These are phyloP conservation scores for Neonectria sp. DNA, from an alignment of 2,329 filamentous ascomycete genomes.

Conservation along the genomic window DNA sequence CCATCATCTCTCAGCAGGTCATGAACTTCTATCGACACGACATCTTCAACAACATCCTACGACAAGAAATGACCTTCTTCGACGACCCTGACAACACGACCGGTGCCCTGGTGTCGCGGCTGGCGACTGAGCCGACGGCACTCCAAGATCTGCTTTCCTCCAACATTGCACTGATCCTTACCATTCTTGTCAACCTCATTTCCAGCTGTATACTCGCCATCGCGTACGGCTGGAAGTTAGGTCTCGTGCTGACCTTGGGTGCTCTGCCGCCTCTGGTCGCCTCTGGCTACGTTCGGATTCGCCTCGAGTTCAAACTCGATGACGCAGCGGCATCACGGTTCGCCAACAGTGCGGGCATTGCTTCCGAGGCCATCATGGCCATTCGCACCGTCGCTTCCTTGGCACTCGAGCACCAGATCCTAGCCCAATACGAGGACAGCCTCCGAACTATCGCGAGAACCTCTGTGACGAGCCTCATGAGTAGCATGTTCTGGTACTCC, in stretches of 20 bases:
- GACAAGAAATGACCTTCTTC: conserved; percentile 25
- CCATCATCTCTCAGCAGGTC: conserved; percentile 36
- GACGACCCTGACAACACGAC: conserved; percentile 15
- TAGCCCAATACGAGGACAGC: conserved; percentile 48
- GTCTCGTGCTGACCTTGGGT: conserved; percentile 59
- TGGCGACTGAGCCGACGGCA: conserved; percentile 13
- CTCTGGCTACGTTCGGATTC: conserved; percentile 59
- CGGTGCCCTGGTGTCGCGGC: neutral
- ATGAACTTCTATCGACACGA: conserved; percentile 47
- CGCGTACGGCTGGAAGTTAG: conserved; percentile 61
- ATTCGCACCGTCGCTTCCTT: conserved; percentile 58
- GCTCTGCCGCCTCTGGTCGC: conserved; percentile 58
- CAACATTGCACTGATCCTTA: too few species aligned
- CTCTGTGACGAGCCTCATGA: conserved; percentile 31
- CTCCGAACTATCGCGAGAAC: conserved; percentile 25
- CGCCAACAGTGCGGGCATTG: conserved; percentile 55
- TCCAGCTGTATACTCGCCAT: conserved; percentile 58
- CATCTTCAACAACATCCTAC: conserved; percentile 45
- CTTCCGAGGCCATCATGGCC: conserved; percentile 56
- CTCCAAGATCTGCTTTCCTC: conserved; percentile 52
- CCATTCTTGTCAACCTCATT: conserved; percentile 43
- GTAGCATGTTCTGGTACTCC: conserved; percentile 52
- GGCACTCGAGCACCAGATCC: conserved; percentile 53
- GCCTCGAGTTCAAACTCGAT: conserved; percentile 60
- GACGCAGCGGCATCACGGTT: conserved; percentile 51